phyloP scores from a whole-genome alignment of 2,329 filamentous ascomycete species.

The Arthroderma uncinatum region DNA sequence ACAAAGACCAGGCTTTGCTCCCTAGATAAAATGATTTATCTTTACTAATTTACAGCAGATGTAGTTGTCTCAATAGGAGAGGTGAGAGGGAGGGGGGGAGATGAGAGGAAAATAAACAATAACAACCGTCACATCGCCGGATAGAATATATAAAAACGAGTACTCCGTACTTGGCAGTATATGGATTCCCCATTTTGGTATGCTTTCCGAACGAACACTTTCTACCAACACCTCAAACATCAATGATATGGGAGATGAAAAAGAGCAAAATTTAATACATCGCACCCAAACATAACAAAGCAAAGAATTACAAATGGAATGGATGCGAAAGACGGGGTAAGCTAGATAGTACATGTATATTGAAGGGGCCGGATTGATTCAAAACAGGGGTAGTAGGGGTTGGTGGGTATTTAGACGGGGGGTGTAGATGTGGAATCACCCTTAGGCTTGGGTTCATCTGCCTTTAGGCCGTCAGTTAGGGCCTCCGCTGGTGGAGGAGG shows the following conservation, averaged over 20 bases:
- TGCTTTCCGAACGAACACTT: slow-evolving; percentile 2
- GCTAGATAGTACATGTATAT: slow-evolving; percentile 8
- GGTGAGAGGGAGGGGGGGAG: slow-evolving; percentile 16
- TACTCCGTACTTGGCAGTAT: neutral
- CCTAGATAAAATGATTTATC: neutral
- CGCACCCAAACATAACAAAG: slow-evolving; percentile 4
- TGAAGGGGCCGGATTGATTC: neutral
- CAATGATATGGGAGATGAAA: neutral
- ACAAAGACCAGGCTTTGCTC: neutral
- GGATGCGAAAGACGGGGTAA: slow-evolving; percentile 1
- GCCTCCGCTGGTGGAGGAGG: slow-evolving; percentile 14
- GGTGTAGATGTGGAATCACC: neutral
- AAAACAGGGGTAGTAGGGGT: neutral
- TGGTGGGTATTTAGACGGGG: neutral
- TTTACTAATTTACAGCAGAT: slow-evolving; percentile 2
- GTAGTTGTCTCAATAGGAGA: neutral
- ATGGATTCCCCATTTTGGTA: slow-evolving; percentile 5
- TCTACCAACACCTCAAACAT: slow-evolving; percentile 5
- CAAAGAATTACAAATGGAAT: slow-evolving; percentile 2
- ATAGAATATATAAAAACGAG: neutral
- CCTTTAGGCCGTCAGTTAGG: slow-evolving; percentile 1
- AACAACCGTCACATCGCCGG: neutral
- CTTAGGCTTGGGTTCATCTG: neutral
- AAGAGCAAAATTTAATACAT: neutral
- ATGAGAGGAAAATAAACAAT: slow-evolving; percentile 18